Evolutionary conservation across 1,284 basidiomycete species (phyloP).

Genomic region (Bjerkandera adusta): DNA sequence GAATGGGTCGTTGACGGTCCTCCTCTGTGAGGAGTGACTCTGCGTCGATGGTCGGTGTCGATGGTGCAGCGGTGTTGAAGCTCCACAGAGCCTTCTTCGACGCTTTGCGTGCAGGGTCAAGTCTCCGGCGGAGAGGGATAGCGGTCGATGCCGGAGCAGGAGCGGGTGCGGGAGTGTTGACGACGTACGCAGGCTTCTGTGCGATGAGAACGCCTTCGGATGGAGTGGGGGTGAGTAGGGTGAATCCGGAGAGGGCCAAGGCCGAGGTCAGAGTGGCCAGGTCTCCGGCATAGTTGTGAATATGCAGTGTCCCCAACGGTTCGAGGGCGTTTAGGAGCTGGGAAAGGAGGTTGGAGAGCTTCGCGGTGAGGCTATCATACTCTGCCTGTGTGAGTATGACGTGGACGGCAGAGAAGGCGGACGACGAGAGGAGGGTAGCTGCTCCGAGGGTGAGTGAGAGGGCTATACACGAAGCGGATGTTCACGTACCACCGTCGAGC

Average conservation of each 20-base stretch:
- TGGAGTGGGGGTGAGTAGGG: conserved; percentile 41
- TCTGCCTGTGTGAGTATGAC: conserved; percentile 59
- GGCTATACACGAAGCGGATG: conserved; percentile 9
- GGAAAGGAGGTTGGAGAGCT: conserved; percentile 52
- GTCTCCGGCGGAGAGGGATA: conserved; percentile 46
- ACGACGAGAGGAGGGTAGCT: conserved; percentile 60
- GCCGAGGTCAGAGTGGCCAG: conserved; percentile 49
- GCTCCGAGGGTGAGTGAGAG: conserved; percentile 14
- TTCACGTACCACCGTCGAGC: conserved; percentile 62
- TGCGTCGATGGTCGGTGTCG: conserved; percentile 69
- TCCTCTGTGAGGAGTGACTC: conserved; percentile 73
- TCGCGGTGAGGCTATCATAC: conserved; percentile 53
- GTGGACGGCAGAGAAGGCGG: conserved; percentile 63
- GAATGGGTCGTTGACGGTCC: conserved; percentile 67
- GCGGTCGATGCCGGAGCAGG: conserved; percentile 35
- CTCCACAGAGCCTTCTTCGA: conserved; percentile 82
- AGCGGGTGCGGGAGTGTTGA: too few species aligned
- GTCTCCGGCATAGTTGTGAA: conserved; percentile 50
- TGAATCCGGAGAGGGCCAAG: conserved; percentile 63
- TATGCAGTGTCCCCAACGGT: conserved; percentile 65
- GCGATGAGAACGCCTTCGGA: conserved; percentile 51
- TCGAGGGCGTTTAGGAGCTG: conserved; percentile 57
- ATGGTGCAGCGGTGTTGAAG: conserved; percentile 55
- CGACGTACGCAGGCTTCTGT: conserved; percentile 73
- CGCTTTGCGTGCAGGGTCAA: conserved; percentile 55